Percentiles rank a stretch among this genome's conserved stretches.
phyloP scores from a whole-genome alignment of 1,139 yeast genomes.

The Magnusiomyces magnusii region DNA sequence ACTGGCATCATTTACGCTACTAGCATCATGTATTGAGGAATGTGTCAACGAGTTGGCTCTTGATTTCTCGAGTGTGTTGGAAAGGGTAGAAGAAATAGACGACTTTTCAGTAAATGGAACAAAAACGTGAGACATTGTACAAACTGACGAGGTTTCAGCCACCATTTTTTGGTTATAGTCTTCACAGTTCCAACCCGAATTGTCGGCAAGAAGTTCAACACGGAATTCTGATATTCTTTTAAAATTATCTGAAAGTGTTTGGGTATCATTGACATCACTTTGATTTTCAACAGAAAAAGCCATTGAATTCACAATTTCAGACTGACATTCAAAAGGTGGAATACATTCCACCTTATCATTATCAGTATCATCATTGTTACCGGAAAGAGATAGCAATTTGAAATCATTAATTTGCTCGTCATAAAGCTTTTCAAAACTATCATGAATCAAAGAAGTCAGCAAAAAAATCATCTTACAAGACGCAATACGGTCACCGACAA shows the following conservation, averaged over 20 bases:
- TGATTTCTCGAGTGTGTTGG: neutral
- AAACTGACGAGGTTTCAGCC: constrained; percentile 18
- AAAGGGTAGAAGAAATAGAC: neutral
- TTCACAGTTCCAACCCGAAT: constrained; percentile 27
- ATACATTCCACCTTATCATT: neutral
- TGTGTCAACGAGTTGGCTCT: neutral
- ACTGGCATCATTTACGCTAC: neutral
- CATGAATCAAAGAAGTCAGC: constrained; percentile 22
- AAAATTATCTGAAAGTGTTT: neutral
- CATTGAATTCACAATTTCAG: neutral
- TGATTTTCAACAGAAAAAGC: neutral
- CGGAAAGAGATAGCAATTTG: neutral
- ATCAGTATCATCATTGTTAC: neutral
- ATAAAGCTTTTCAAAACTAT: constrained; percentile 15
- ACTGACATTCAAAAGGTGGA: neutral
- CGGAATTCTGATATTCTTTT: constrained; percentile 4
- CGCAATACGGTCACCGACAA: constrained; percentile 23
- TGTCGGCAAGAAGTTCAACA: constrained; percentile 7
- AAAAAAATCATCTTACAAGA: constrained; percentile 24
- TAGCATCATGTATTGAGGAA: neutral
- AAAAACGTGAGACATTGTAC: constrained; percentile 25
- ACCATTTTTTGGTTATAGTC: constrained; percentile 17
- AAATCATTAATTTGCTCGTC: constrained; percentile 8
- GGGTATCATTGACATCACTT: neutral
- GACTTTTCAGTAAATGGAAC: constrained; percentile 20